These are phyloP conservation scores for Raphanus sativus DNA, from an alignment of 345 rosid species.

Conservation along the genomic window DNA sequence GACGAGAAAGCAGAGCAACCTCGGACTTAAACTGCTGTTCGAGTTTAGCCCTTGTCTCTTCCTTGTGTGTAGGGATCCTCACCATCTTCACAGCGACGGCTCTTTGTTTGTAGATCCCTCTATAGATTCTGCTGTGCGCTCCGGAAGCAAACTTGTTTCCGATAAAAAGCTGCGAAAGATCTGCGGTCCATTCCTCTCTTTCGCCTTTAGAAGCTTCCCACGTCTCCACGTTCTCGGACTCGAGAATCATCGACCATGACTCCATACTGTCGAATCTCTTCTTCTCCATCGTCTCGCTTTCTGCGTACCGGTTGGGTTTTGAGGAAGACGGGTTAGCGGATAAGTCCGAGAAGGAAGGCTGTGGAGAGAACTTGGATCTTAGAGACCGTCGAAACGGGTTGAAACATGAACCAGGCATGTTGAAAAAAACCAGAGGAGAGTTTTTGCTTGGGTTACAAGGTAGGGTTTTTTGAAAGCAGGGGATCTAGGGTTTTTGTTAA, in stretches of 20 bases:
- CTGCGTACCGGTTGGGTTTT: constrained; percentile 45
- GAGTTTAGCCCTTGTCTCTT: constrained; percentile 75
- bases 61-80: constrained; percentile 77
- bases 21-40: constrained; percentile 96
- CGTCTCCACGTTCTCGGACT: constrained; percentile 90
- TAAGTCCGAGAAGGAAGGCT: constrained; percentile 9
- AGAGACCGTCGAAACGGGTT: constrained; percentile 59
- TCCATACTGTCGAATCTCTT: constrained; percentile 93
- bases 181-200: constrained; percentile 98
- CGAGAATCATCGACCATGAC: constrained; percentile 96
- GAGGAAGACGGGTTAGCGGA: constrained; percentile 57
- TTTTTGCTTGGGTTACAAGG: constrained; percentile 23
- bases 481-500: constrained; percentile 33
- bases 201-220: constrained; percentile 91
- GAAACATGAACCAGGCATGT: constrained; percentile 78
- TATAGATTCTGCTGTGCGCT: constrained; percentile 84
- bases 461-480: constrained; percentile 11
- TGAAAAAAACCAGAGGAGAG: not conserved
- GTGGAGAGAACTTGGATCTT: constrained; percentile 45
- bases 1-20: constrained; percentile 94
- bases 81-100: constrained; percentile 99
- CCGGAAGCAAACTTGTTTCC: constrained; percentile 99
- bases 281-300: constrained; percentile 79
- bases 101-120: constrained; percentile 97
- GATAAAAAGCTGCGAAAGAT: constrained; percentile 90